Conservation (phyloP, 768 basidiomycete genomes). For the Pleurotus djamor region DNA sequence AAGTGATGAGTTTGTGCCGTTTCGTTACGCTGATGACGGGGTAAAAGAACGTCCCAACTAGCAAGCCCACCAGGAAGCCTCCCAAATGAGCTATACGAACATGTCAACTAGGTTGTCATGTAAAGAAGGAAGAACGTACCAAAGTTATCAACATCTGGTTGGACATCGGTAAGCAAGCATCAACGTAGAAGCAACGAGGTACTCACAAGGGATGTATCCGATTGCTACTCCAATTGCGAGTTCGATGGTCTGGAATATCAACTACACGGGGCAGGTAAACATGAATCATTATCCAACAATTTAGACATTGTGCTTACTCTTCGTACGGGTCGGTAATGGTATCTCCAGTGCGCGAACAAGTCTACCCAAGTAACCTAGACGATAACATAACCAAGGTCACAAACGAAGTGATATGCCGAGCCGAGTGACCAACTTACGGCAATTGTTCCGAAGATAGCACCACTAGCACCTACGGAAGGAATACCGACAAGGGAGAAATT, state of each 20-base stretch:
- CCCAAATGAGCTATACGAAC: slow-evolving; percentile 71
- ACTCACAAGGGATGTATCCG: slow-evolving; percentile 79
- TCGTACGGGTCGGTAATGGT: slow-evolving; percentile 77
- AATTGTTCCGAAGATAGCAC: slow-evolving; percentile 88
- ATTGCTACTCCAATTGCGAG: slow-evolving; percentile 84
- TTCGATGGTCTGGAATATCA: slow-evolving; percentile 83
- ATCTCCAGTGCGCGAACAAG: slow-evolving; percentile 88
- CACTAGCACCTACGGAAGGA: slow-evolving; percentile 90
- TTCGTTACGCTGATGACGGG: slow-evolving; percentile 84
- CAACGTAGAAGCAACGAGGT: background rate
- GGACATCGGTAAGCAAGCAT: background rate
- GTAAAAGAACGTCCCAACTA: slow-evolving; percentile 82
- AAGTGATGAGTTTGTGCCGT: slow-evolving; percentile 69
- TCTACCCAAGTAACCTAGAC: slow-evolving; percentile 80
- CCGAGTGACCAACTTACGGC: slow-evolving; percentile 45
- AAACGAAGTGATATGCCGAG: background rate
- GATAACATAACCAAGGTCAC: too few species aligned
- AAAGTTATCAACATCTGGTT: slow-evolving; percentile 85
- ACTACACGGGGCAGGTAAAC: slow-evolving; percentile 35
- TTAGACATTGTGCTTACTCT: slow-evolving; percentile 40
- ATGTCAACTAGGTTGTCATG: background rate
- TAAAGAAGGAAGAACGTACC: slow-evolving; percentile 36
- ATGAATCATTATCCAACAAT: background rate
- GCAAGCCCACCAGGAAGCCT: slow-evolving; percentile 80
- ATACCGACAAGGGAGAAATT: slow-evolving; percentile 90